Conservation (phyloP, 129 eudicot genomes). For the Saposhnikovia divaricata region DNA sequence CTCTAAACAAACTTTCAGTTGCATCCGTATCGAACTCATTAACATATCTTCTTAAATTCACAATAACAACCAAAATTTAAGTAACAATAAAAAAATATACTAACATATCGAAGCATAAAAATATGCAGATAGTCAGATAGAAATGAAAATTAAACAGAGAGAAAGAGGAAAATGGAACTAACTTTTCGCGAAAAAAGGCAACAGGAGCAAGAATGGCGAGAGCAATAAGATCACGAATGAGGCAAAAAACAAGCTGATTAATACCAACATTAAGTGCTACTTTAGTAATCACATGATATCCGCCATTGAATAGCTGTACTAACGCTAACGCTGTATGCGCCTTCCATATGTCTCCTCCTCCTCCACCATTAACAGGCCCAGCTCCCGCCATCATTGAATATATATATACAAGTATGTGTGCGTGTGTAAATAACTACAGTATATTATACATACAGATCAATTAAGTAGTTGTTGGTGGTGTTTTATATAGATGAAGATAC, state of each 20-base stretch:
- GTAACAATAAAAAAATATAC: background rate
- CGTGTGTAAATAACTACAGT: background rate
- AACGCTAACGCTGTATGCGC: constrained; percentile 68
- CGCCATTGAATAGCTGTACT: constrained; percentile 72
- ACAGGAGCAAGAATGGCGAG: constrained; percentile 68
- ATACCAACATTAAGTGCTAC: constrained; percentile 72
- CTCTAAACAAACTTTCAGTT: no score
- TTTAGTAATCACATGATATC: constrained; percentile 84
- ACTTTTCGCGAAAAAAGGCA: constrained; percentile 65
- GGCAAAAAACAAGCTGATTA: constrained; percentile 72
- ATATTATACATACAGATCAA: background rate
- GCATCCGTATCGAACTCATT: no score
- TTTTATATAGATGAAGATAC: no score
- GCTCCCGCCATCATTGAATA: constrained; percentile 16
- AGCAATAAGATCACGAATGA: constrained; percentile 69
- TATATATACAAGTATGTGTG: background rate
- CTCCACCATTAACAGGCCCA: background rate
- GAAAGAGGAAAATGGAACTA: constrained; percentile 8
- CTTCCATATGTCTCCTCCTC: constrained; percentile 30
- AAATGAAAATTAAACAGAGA: background rate
- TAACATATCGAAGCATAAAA: background rate
- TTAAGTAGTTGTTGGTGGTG: no score
- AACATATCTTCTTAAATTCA: background rate
- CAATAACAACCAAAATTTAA: background rate
- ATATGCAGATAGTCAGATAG: background rate